Evolutionary conservation across 139 green algal genomes (phyloP), one percentile per base, ranked within the genome.

Genomic region (Coelastrella sp.): DNA sequence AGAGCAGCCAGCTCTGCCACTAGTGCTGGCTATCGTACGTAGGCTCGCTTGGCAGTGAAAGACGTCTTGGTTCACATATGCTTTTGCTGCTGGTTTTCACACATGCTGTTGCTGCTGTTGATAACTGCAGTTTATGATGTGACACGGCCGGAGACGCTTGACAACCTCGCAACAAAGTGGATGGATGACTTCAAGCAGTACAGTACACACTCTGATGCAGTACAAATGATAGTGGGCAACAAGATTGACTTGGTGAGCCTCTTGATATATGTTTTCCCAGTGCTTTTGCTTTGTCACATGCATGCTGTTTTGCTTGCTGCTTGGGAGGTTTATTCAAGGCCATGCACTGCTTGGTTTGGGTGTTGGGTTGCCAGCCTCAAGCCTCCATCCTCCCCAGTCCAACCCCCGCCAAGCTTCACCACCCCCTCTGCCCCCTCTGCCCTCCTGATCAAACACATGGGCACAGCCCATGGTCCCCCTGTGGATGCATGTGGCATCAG

Each of bases 71-170:
- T 13, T 13, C 58, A 56, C 11, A 54, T 22, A 76, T 80, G 64
- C 83, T 32, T 57, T 58, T 14, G 6, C 23, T 76, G 75, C 79
- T 78, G 19, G 17, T 68, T 8, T 32, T 20, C 61, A 23, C 57
- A 66, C 23, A 57, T 56, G 54, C 23, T 82, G 84, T 71, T 78
- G 19, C 7, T 56, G 47, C 54, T 22, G 77, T 78, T 56, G 59
- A 23, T 88, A 4, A 56, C 78, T 82, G 86, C 92, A 94, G 92
- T 94, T 80, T 95, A 91, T 91, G 92, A 95, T 74, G 92, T 95
- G 6, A 95, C 92, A 4, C 80, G 86, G 3, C 75, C 59, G 8
- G 89, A 93, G 4, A 93, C 91, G 17, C 81, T 95, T 7, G 71
- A 90, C 7, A 78, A 82, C 32, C 87, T 95, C 7, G 80, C 11